Evolutionary conservation across 192 early-diverging fungal genomes (phyloP).

Genomic region (Phycomyces nitens): DNA sequence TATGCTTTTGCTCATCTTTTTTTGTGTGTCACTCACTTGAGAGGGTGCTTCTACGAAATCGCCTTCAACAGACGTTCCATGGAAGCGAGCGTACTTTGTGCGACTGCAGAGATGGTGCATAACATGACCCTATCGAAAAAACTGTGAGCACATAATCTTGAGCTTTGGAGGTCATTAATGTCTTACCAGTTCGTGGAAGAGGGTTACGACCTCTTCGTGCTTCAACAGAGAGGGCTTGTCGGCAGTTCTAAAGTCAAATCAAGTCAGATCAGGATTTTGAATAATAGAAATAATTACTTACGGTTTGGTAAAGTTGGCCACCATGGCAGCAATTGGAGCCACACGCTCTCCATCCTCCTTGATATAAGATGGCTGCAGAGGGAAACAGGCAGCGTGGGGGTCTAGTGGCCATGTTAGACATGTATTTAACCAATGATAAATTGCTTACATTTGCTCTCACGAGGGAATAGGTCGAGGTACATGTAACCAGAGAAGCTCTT

Average conservation of each 20-base stretch:
- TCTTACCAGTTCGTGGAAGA: slow-evolving; percentile 82
- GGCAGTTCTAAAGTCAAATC: slow-evolving; percentile 43
- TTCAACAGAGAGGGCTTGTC: slow-evolving; percentile 70
- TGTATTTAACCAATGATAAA: background rate
- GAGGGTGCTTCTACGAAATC: slow-evolving; percentile 91
- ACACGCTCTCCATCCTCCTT: slow-evolving; percentile 51
- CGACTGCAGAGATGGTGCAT: slow-evolving; percentile 60
- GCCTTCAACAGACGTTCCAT: slow-evolving; percentile 71
- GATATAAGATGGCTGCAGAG: slow-evolving; percentile 64
- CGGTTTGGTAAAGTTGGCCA: slow-evolving; percentile 67
- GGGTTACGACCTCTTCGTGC: slow-evolving; percentile 77
- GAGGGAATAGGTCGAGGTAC: slow-evolving; percentile 74
- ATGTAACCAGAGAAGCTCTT: slow-evolving; percentile 66
- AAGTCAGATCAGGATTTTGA: background rate
- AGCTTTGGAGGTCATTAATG: slow-evolving; percentile 45
- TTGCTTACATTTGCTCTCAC: slow-evolving; percentile 64
- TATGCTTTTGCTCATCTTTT: background rate
- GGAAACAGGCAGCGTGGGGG: slow-evolving; percentile 77
- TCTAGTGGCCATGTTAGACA: slow-evolving; percentile 3
- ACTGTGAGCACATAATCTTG: background rate
- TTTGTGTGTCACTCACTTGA: slow-evolving; percentile 36
- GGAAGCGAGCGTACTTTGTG: slow-evolving; percentile 73
- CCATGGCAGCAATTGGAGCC: slow-evolving; percentile 71
- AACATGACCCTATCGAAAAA: slow-evolving; percentile 24
- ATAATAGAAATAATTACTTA: slow-evolving; percentile 14